Percentiles rank a stretch among this genome's conserved stretches.
Evolutionary conservation across 2,329 filamentous ascomycete genomes (phyloP).

Genomic region (Aspergillus neoniger): DNA sequence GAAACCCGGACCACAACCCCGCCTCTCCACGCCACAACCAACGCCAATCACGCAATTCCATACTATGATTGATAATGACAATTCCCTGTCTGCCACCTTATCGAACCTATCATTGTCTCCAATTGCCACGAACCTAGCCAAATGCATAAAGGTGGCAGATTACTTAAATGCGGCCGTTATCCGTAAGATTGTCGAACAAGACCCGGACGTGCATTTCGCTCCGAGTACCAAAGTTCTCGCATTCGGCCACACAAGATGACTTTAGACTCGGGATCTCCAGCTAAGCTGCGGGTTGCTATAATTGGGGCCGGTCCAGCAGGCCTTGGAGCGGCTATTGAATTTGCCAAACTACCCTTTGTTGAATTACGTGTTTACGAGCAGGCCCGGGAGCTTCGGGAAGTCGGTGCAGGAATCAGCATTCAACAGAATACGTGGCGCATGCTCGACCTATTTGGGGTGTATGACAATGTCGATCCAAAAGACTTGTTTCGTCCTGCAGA

Average conservation of each 20-base stretch:
- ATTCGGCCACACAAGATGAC: neutral
- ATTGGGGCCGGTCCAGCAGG: constrained; percentile 20
- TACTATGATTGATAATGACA: neutral
- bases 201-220: too few species aligned
- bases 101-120: neutral
- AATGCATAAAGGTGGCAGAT: neutral
- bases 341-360: constrained; percentile 13
- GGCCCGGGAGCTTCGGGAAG: constrained; percentile 12
- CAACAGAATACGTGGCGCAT: constrained; percentile 20
- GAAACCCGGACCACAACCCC: too few species aligned
- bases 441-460: constrained; percentile 14
- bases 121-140: neutral
- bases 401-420: constrained; percentile 16
- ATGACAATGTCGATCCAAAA: constrained; percentile 12
- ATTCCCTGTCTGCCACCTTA: neutral
- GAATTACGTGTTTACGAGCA: constrained; percentile 17
- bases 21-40: neutral
- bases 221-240: neutral
- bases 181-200: neutral
- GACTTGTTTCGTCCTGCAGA: constrained; percentile 13
- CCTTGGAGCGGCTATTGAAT: constrained; percentile 16
- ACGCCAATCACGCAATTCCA: neutral
- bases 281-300: constrained; percentile 14
- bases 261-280: neutral
- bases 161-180: neutral